Percentiles rank a stretch among this genome's conserved stretches.
Conservation (phyloP, 371 early-diverging fungal species). For the Syncephalastrum sp. region DNA sequence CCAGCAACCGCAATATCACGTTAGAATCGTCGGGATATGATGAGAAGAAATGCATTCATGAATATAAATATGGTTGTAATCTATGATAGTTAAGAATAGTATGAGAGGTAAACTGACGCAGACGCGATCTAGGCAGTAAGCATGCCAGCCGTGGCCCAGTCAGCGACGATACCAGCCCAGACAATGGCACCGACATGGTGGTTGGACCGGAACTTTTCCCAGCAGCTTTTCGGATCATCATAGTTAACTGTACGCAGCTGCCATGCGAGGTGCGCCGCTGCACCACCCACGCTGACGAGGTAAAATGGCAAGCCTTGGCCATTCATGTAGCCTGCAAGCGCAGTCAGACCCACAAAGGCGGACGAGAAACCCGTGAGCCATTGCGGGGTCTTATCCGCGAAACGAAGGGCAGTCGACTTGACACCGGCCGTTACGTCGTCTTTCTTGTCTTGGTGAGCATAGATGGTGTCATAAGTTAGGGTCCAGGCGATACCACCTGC, state of each 20-base stretch:
- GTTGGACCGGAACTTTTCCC: slow-evolving; percentile 76
- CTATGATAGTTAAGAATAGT: too few relatives aligned
- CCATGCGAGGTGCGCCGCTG: slow-evolving; percentile 78
- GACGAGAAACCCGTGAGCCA: slow-evolving; percentile 77
- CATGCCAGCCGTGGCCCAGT: slow-evolving; percentile 22
- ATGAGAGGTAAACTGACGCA: too few relatives aligned
- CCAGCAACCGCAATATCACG: too few relatives aligned
- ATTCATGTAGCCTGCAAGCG: slow-evolving; percentile 78
- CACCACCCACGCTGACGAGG: slow-evolving; percentile 70
- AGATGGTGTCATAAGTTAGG: slow-evolving; percentile 94
- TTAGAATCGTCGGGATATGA: too few relatives aligned
- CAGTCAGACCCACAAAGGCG: slow-evolving; percentile 65
- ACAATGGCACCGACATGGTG: slow-evolving; percentile 77
- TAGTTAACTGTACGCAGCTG: slow-evolving; percentile 76
- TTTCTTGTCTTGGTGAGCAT: slow-evolving; percentile 92
- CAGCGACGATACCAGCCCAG: slow-evolving; percentile 69
- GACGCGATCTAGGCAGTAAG: not conserved
- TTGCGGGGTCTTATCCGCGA: slow-evolving; percentile 73
- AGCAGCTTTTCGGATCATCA: slow-evolving; percentile 63
- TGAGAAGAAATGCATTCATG: too few relatives aligned
- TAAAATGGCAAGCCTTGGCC: slow-evolving; percentile 76
- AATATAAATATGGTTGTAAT: too few relatives aligned
- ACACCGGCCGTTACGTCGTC: slow-evolving; percentile 88
- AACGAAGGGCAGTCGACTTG: slow-evolving; percentile 89
- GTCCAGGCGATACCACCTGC: slow-evolving; percentile 91